A percentile compares a stretch with the other conserved stretches of the same genome.
Conservation (phyloP, 108 stramenopile genomes). For the Conticribra guillardii region DNA sequence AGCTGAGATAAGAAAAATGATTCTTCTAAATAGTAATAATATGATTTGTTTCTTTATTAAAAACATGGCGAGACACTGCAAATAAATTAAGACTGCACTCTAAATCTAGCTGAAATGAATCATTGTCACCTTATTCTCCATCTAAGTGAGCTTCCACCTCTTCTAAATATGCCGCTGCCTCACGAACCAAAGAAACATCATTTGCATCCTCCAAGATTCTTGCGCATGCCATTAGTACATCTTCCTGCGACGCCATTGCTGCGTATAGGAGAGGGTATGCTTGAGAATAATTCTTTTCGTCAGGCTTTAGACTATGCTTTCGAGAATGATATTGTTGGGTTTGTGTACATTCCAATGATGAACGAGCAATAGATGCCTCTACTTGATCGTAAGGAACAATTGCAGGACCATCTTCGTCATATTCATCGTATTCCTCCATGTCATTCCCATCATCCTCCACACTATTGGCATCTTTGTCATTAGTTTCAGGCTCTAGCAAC, state of each 20-base stretch:
- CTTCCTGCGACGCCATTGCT: slow-evolving; percentile 72
- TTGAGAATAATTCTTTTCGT: slow-evolving; percentile 16
- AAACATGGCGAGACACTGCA: too few species aligned
- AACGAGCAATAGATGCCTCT: slow-evolving; percentile 65
- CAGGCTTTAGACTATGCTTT: not conserved
- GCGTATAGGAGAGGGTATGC: slow-evolving; percentile 80
- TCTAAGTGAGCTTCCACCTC: slow-evolving; percentile 60
- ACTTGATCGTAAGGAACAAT: slow-evolving; percentile 66
- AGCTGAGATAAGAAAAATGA: too few species aligned
- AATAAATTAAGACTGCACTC: too few species aligned
- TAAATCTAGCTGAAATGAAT: too few species aligned
- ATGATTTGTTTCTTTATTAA: too few species aligned
- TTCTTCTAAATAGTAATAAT: not conserved
- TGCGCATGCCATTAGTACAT: slow-evolving; percentile 87
- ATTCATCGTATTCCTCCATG: slow-evolving; percentile 16
- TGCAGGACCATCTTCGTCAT: slow-evolving; percentile 78
- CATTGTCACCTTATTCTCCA: not conserved
- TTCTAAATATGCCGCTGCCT: slow-evolving; percentile 87
- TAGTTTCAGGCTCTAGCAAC: slow-evolving; percentile 3
- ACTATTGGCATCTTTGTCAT: not conserved
- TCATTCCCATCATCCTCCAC: slow-evolving; percentile 9
- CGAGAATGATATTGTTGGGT: not conserved
- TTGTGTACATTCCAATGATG: slow-evolving; percentile 4
- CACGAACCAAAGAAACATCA: slow-evolving; percentile 86
- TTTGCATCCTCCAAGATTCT: slow-evolving; percentile 70